A percentile compares a stretch with the other conserved stretches of the same genome.
Evolutionary conservation across 2,329 filamentous ascomycete genomes (phyloP).

Genomic region (Xylariaceae sp.): DNA sequence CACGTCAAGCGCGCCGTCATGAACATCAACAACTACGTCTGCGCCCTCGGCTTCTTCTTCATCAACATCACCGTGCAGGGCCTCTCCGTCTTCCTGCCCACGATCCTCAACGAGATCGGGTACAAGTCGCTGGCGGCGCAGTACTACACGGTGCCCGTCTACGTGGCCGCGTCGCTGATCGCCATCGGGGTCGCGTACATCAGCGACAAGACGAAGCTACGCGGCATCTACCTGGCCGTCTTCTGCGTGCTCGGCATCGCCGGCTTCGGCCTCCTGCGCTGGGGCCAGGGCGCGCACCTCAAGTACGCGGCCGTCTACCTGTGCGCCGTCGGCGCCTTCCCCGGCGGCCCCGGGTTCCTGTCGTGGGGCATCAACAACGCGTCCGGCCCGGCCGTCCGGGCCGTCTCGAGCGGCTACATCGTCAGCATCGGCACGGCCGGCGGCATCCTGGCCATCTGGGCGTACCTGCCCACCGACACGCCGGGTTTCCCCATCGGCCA

Average conservation of each 20-base stretch:
- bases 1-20: constrained; percentile 47
- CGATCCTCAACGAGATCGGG: constrained; percentile 39
- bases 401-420: constrained; percentile 51
- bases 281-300: constrained; percentile 29
- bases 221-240: constrained; percentile 36
- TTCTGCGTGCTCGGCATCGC: constrained; percentile 40
- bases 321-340: constrained; percentile 51
- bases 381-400: constrained; percentile 49
- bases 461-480: constrained; percentile 42
- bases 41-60: constrained; percentile 52
- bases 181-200: constrained; percentile 36
- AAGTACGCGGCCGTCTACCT: constrained; percentile 50
- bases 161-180: constrained; percentile 36
- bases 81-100: constrained; percentile 44
- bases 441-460: constrained; percentile 52
- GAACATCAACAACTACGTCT: constrained; percentile 56
- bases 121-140: constrained; percentile 37
- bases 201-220: constrained; percentile 38
- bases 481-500: constrained; percentile 46
- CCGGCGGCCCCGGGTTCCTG: constrained; percentile 52
- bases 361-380: constrained; percentile 57
- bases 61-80: constrained; percentile 57
- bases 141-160: constrained; percentile 41
- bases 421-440: constrained; percentile 50
- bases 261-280: constrained; percentile 49